phyloP scores from a whole-genome alignment of 2,329 filamentous ascomycete species.

The Monosporascus cannonballus region DNA sequence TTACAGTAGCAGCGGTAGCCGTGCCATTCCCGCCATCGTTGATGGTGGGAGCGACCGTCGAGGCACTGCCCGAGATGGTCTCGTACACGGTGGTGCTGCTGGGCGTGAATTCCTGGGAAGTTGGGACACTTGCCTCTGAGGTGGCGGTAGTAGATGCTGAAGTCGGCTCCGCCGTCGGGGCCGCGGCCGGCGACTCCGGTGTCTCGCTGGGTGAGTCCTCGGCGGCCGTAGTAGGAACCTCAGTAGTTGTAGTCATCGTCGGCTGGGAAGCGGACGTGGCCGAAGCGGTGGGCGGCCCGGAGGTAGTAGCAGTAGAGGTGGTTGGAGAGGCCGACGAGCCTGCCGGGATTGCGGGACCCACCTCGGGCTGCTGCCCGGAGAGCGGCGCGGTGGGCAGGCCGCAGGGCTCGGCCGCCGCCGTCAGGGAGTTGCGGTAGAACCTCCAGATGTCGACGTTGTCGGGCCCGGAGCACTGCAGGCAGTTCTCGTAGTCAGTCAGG shows the following conservation, averaged over 20 bases:
- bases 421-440: conserved; percentile 33
- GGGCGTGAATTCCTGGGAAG: neutral
- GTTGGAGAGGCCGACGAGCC: conserved; percentile 2
- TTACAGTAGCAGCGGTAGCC: conserved; percentile 10
- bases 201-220: neutral
- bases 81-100: neutral
- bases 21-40: conserved; percentile 2
- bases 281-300: conserved; percentile 1
- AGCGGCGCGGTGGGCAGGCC: conserved; percentile 18
- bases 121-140: too few relatives aligned
- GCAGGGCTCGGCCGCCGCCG: conserved; percentile 25
- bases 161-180: neutral
- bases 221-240: conserved; percentile 1
- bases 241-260: conserved; percentile 1
- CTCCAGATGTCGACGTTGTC: conserved; percentile 38
- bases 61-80: conserved; percentile 1
- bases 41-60: conserved; percentile 4
- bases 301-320: conserved; percentile 1
- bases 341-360: conserved; percentile 9
- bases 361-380: conserved; percentile 12
- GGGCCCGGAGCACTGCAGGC: conserved; percentile 33
- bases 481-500: conserved; percentile 34
- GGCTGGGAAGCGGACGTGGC: neutral
- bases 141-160: neutral
- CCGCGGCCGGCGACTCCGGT: neutral